These are phyloP conservation scores for Cystobasidiaceae sp. DNA, from an alignment of 1,284 basidiomycete genomes.

Conservation along the genomic window DNA sequence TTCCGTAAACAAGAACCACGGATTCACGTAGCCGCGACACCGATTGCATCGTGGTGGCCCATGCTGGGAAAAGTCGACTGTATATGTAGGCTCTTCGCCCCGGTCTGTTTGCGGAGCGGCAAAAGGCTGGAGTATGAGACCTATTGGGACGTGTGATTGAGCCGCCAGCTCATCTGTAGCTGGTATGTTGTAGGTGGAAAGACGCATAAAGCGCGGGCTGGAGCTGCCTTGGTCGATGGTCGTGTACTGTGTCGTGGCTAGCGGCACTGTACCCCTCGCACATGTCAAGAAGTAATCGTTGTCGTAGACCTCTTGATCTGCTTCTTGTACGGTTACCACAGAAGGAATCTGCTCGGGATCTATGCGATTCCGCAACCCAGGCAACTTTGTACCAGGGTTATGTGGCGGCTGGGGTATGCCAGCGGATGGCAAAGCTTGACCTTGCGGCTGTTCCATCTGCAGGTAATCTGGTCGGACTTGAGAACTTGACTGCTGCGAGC, in stretches of 20 bases:
- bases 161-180: constrained; percentile 70
- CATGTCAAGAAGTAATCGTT: constrained; percentile 61
- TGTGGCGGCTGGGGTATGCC: constrained; percentile 49
- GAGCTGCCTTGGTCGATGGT: constrained; percentile 92
- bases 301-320: constrained; percentile 79
- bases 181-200: constrained; percentile 70
- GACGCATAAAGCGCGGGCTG: constrained; percentile 61
- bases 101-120: constrained; percentile 67
- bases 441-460: constrained; percentile 28
- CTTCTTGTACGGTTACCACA: constrained; percentile 74
- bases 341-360: constrained; percentile 89
- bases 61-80: constrained; percentile 59
- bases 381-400: constrained; percentile 48
- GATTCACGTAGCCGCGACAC: constrained; percentile 90
- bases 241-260: constrained; percentile 79
- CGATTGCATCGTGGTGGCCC: constrained; percentile 74
- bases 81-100: constrained; percentile 68
- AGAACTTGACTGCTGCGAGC: constrained; percentile 33
- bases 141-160: constrained; percentile 79
- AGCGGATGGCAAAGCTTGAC: constrained; percentile 24
- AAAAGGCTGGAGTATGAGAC: constrained; percentile 83
- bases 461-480: constrained; percentile 29
- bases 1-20: constrained; percentile 82
- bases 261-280: constrained; percentile 67
- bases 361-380: constrained; percentile 71